Base-by-base conservation (phyloP, 108 stramenopile genomes). In the Asterionellopsis glacialis region DNA sequence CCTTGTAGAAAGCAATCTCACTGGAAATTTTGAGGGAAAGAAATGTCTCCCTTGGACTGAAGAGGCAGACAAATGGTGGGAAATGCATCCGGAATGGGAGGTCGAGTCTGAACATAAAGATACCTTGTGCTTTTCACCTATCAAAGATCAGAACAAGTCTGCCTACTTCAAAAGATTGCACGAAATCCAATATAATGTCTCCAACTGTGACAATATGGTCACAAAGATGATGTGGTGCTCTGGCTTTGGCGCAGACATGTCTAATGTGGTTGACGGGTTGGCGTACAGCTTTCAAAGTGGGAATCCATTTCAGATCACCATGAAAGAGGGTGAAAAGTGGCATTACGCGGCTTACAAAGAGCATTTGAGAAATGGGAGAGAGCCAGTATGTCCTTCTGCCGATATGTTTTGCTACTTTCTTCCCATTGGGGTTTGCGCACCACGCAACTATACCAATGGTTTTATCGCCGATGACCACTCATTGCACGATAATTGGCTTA, bases 31-130 rank as follows among this genome's bases (percentile, higher is more conserved):
- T n/a, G n/a, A n/a, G n/a, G 51, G 16, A 16, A 13, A 16, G 12
- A n/a, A n/a, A 10, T 51, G 51, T 51, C 10, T 51, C 51, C 12
- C 12, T 10, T 67, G 66, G 66, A 33, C 9, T 4, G 14, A 16
- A 14, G 41, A 59, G 22, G 51, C 58, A 5, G 66, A 67, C 18
- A 25, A 38, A 10, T 67, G 66, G 66, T 67, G 66, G 66, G 59
- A 45, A 19, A n/a, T 39, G 13, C 43, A 67, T 39, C 45, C 25
- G 13, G 47, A 67, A 18, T 67, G 50, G 47, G 38, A 21, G 58
- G 9, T 6, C 22, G 44, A 11, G 18, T 9, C 45, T 51, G 21
- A 67, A 67, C 18, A 7, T 16, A 7, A 67, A 47, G 7, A 47
- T 59, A 11, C 33, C 28, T 1, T 67, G 66, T 39, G 50, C 56